A percentile compares a stretch with the other conserved stretches of the same genome.
Conservation (phyloP, 345 rosid species). For the Populus simonii region DNA sequence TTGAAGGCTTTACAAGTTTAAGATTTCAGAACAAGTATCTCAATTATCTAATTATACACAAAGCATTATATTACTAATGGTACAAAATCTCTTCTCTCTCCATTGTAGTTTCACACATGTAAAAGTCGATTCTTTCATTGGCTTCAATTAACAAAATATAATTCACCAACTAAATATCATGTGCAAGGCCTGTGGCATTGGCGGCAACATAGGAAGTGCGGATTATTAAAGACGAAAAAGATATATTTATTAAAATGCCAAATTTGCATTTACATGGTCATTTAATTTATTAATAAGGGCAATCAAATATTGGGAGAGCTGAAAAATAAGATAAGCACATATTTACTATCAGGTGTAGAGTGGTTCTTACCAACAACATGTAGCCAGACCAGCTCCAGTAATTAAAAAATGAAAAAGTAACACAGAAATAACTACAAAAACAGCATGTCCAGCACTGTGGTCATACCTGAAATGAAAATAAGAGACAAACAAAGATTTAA, state of each 20-base stretch:
- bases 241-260: background rate
- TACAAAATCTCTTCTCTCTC: background rate
- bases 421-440: slow-evolving; percentile 72
- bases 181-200: background rate
- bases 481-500: slow-evolving; percentile 10
- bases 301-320: background rate
- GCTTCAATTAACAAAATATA: background rate
- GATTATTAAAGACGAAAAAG: background rate
- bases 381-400: slow-evolving; percentile 71
- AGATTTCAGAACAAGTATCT: background rate
- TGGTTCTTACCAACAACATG: slow-evolving; percentile 78
- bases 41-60: background rate
- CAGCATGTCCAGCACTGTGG: slow-evolving; percentile 79
- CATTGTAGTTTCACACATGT: background rate
- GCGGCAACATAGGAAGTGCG: background rate
- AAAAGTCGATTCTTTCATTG: background rate
- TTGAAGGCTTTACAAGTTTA: background rate
- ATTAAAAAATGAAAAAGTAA: slow-evolving; percentile 76
- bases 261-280: background rate
- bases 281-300: background rate
- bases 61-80: background rate
- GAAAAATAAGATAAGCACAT: background rate
- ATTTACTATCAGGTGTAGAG: background rate
- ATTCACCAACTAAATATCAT: background rate
- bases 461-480: slow-evolving; percentile 70